Evolutionary conservation across 2,329 filamentous ascomycete species (phyloP).

Genomic region (Monosporascus cannonballus): DNA sequence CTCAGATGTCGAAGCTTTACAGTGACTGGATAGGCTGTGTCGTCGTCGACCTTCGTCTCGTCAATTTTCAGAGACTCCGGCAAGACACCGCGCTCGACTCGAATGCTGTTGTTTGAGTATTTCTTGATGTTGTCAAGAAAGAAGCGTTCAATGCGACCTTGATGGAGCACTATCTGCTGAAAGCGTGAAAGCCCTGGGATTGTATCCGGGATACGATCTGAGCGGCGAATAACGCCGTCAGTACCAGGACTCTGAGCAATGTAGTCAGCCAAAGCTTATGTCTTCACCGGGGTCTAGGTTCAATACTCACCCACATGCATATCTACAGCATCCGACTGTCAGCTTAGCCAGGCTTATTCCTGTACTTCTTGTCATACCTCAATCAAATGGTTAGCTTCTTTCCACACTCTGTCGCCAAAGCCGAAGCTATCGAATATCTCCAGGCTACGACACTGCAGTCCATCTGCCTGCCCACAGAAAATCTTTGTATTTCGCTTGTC

Average conservation of each 20-base stretch:
- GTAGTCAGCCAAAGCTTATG: conserved; percentile 2
- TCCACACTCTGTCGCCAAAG: conserved; percentile 57
- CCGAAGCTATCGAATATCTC: conserved; percentile 70
- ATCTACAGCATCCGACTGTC: conserved; percentile 11
- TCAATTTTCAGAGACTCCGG: conserved; percentile 51
- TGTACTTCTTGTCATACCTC: conserved; percentile 37
- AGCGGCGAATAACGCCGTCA: conserved; percentile 50
- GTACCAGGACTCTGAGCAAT: conserved; percentile 54
- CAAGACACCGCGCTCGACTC: conserved; percentile 54
- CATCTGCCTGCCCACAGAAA: conserved; percentile 39
- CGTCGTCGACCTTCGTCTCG: conserved; percentile 40
- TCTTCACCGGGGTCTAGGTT: neutral
- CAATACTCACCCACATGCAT: conserved; percentile 23
- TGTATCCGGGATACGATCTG: conserved; percentile 57
- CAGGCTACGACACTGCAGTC: conserved; percentile 56
- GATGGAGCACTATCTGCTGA: conserved; percentile 62
- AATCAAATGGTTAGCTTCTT: conserved; percentile 62
- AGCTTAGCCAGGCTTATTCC: conserved; percentile 1
- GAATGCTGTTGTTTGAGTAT: conserved; percentile 40
- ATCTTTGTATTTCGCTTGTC: conserved; percentile 36
- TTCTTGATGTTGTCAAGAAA: conserved; percentile 56
- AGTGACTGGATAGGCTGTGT: conserved; percentile 53
- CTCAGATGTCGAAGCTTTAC: conserved; percentile 51
- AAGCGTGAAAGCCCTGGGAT: conserved; percentile 56
- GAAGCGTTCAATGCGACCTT: conserved; percentile 64